A percentile compares a stretch with the other conserved stretches of the same genome.
These are phyloP conservation scores for Blastocystis sp. DNA, from an alignment of 352 stramenopile genomes.

Conservation along the genomic window DNA sequence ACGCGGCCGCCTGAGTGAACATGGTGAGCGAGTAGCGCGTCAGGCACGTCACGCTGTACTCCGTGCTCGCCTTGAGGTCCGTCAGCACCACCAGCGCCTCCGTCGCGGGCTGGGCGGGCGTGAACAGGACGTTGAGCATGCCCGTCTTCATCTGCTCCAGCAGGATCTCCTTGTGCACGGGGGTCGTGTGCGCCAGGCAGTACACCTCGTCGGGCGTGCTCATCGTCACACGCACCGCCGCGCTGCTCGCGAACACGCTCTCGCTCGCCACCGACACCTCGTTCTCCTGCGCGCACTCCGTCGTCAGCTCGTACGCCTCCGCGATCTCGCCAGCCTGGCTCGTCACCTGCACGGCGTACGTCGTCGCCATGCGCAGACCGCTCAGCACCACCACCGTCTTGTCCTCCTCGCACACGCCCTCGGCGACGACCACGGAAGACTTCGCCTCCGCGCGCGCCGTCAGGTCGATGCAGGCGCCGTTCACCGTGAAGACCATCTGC, in stretches of 20 bases:
- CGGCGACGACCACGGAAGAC: neutral
- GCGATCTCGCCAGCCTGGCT: neutral
- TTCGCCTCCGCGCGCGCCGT: neutral
- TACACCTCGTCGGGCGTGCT: conserved; percentile 3
- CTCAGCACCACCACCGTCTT: neutral
- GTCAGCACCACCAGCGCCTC: neutral
- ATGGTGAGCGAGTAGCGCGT: neutral
- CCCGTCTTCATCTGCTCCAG: neutral
- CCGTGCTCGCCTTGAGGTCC: conserved; percentile 7
- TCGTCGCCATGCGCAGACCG: neutral
- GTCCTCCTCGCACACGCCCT: neutral
- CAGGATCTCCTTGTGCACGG: neutral
- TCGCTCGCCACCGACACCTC: neutral
- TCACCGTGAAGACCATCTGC: neutral
- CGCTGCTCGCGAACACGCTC: neutral
- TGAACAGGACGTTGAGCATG: neutral
- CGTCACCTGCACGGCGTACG: conserved; percentile 5
- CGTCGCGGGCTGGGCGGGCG: neutral
- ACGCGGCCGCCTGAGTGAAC: neutral
- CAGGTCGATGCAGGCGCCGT: neutral
- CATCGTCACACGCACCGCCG: neutral
- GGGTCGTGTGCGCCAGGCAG: neutral
- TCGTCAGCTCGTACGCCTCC: neutral
- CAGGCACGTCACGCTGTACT: conserved; percentile 27
- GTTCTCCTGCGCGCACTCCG: neutral